Conservation (phyloP, 306 rosid genomes). For the Casuarina glauca region DNA sequence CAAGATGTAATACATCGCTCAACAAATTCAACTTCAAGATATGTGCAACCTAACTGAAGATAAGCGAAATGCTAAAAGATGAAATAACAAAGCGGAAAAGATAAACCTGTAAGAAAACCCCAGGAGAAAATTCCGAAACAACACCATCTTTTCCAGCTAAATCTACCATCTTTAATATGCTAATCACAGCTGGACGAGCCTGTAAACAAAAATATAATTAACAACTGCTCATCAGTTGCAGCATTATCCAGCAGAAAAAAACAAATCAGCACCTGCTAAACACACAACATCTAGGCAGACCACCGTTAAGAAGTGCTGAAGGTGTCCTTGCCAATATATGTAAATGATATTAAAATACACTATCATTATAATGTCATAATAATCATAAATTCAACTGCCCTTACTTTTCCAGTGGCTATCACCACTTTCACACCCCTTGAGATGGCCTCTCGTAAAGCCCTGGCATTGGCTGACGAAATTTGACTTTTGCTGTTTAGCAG, state of each 20-base stretch:
- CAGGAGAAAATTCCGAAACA: conserved; percentile 82
- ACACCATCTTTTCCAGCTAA: conserved; percentile 87
- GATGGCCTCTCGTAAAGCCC: conserved; percentile 75
- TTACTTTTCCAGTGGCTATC: conserved; percentile 96
- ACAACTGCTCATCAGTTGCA: conserved; percentile 20
- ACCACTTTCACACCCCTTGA: conserved; percentile 89
- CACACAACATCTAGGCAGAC: background rate
- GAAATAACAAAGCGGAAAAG: conserved; percentile 15
- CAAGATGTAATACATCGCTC: background rate
- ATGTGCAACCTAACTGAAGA: conserved; percentile 16
- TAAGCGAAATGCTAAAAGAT: conserved; percentile 10
- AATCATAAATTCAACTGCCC: conserved; percentile 24
- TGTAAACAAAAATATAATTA: conserved; percentile 40
- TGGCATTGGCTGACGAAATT: conserved; percentile 57
- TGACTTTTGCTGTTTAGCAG: conserved; percentile 82
- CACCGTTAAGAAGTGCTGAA: background rate
- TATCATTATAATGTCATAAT: conserved; percentile 3
- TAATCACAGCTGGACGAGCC: conserved; percentile 90
- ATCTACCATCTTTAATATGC: conserved; percentile 60
- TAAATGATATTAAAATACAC: conserved; percentile 1
- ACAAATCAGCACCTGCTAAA: conserved; percentile 11
- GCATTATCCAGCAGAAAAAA: conserved; percentile 7
- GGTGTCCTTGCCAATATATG: conserved; percentile 1
- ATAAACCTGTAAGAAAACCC: conserved; percentile 89
- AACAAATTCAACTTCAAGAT: conserved; percentile 19